Conservation (phyloP, 106 monocot species). For the Acanthochlamys bracteata region DNA sequence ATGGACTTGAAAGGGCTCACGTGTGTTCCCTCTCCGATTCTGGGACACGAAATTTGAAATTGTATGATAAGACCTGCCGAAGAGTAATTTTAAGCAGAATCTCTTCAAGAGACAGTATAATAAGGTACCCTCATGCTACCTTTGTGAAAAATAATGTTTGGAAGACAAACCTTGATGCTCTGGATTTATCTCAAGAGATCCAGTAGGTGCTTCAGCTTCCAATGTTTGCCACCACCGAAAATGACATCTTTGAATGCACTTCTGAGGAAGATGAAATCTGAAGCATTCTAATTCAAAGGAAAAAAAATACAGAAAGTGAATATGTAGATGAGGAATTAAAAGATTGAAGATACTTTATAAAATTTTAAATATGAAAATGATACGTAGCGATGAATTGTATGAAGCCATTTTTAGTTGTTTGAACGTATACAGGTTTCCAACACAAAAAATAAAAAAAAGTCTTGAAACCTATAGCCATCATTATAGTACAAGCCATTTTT, state of each 20-base stretch:
- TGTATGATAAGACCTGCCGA: slow-evolving; percentile 40
- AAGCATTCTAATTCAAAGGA: slow-evolving; percentile 30
- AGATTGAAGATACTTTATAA: neutral
- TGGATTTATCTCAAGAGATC: slow-evolving; percentile 14
- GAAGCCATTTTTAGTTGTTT: no score
- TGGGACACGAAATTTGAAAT: slow-evolving; percentile 58
- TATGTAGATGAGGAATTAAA: neutral
- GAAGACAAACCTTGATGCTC: slow-evolving; percentile 32
- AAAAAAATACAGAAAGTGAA: neutral
- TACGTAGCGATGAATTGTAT: no score
- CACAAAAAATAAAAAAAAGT: no score
- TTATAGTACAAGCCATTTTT: no score
- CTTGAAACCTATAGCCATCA: no score
- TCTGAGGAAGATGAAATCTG: slow-evolving; percentile 60
- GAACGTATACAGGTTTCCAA: no score
- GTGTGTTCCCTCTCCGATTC: slow-evolving; percentile 37
- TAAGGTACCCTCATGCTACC: no score
- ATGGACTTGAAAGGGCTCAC: slow-evolving; percentile 23
- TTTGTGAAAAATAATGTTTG: slow-evolving; percentile 2
- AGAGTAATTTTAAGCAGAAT: neutral
- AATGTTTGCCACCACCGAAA: slow-evolving; percentile 34
- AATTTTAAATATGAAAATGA: neutral
- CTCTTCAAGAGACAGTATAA: no score
- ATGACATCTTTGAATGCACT: slow-evolving; percentile 90
- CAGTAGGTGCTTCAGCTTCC: slow-evolving; percentile 25